A percentile compares a stretch with the other conserved stretches of the same genome.
These are phyloP conservation scores for Ceratorhiza oryzae-sativae DNA, from an alignment of 1,284 basidiomycete genomes.

Conservation along the genomic window DNA sequence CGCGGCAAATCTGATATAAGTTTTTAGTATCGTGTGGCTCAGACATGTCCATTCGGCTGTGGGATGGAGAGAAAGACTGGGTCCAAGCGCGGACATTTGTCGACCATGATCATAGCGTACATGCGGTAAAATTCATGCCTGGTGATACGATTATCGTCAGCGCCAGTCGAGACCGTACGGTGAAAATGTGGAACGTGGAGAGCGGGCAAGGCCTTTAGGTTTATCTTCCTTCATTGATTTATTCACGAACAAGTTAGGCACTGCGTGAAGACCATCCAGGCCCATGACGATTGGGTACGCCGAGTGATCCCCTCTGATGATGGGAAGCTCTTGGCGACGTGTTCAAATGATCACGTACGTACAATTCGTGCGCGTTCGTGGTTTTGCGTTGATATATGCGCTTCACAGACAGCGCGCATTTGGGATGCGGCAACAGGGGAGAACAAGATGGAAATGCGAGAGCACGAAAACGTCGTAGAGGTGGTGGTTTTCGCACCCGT, in stretches of 20 bases:
- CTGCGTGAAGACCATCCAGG: conserved; percentile 65
- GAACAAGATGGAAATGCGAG: conserved; percentile 81
- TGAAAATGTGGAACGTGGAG: conserved; percentile 85
- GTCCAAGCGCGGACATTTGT: conserved; percentile 86
- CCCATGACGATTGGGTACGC: conserved; percentile 77
- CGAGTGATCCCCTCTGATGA: conserved; percentile 75
- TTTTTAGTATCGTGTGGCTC: conserved; percentile 82
- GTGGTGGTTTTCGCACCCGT: conserved; percentile 83
- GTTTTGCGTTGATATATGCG: conserved; percentile 19
- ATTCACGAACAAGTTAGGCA: conserved; percentile 52
- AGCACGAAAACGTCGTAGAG: conserved; percentile 89
- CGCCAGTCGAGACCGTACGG: conserved; percentile 86
- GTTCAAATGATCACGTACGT: conserved; percentile 84
- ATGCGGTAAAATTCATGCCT: conserved; percentile 82
- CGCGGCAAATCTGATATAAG: conserved; percentile 21
- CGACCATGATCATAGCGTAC: conserved; percentile 91
- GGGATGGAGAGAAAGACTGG: conserved; percentile 90
- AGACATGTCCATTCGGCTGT: conserved; percentile 89
- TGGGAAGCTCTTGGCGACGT: conserved; percentile 75
- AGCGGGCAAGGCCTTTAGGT: conserved; percentile 66
- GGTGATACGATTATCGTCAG: conserved; percentile 84
- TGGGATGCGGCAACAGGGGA: conserved; percentile 82
- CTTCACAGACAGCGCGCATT: conserved; percentile 74
- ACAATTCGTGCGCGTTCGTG: background rate
- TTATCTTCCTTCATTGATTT: background rate